These are phyloP conservation scores for Arthrinium phaeospermum DNA, from an alignment of 2,329 filamentous ascomycete species.

Conservation along the genomic window DNA sequence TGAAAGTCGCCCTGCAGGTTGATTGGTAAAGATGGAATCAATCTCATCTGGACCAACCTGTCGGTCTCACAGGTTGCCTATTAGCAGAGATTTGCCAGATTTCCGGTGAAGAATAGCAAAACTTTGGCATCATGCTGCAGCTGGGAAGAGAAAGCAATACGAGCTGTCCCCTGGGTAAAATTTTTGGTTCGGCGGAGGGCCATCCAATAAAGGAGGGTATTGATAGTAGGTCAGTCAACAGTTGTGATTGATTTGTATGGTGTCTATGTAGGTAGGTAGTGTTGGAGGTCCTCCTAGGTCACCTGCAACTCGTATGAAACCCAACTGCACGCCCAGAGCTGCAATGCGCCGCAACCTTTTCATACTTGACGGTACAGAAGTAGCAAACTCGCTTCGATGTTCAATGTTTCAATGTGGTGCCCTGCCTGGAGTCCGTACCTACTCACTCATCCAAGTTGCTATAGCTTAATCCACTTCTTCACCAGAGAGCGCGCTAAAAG, in stretches of 20 bases:
- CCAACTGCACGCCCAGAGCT: not conserved
- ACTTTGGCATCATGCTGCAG: not conserved
- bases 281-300: not conserved
- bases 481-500: not conserved
- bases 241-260: not conserved
- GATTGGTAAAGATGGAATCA: not conserved
- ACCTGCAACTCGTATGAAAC: slow-evolving; percentile 13
- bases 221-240: not conserved
- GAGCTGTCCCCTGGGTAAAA: not conserved
- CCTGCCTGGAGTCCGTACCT: not conserved
- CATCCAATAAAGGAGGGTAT: not conserved
- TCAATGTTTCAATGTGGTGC: not conserved
- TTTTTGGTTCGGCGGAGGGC: not conserved
- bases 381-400: not conserved
- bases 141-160: not conserved
- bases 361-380: not conserved
- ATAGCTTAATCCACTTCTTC: not conserved
- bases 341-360: not conserved
- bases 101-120: not conserved
- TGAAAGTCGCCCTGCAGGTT: not conserved
- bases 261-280: not conserved
- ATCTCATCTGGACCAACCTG: not conserved
- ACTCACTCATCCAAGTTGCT: not conserved
- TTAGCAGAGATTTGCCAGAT: not conserved
- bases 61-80: not conserved